Percentiles rank a stretch among this genome's conserved stretches.
Conservation (phyloP, 1,284 basidiomycete species). For the Prillingera fragicola region DNA sequence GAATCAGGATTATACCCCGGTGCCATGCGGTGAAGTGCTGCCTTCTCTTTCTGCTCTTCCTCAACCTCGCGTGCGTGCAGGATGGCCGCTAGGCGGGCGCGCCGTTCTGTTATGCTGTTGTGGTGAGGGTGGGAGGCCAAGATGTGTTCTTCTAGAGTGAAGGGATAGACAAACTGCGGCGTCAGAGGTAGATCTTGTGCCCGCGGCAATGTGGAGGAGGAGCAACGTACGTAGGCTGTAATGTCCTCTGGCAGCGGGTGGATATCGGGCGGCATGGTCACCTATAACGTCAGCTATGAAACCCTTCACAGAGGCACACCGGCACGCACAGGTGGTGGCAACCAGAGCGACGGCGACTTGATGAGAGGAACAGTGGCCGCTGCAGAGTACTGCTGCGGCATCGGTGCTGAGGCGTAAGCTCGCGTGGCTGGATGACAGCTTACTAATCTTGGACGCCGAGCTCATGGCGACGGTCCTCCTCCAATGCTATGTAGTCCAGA, state of each 20-base stretch:
- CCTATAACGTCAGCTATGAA: constrained; percentile 50
- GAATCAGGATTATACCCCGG: constrained; percentile 46
- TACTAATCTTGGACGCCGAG: constrained; percentile 20
- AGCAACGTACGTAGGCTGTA: constrained; percentile 69
- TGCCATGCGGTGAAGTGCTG: constrained; percentile 38
- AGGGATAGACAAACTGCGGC: constrained; percentile 83
- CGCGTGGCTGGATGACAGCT: not conserved
- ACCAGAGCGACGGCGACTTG: constrained; percentile 81
- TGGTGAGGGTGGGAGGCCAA: constrained; percentile 64
- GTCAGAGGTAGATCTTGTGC: too few relatives aligned
- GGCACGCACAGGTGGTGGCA: constrained; percentile 64
- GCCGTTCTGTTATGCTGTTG: constrained; percentile 60
- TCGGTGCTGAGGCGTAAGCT: constrained; percentile 29
- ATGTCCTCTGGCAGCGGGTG: constrained; percentile 86
- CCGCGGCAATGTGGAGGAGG: too few relatives aligned
- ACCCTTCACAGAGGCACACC: too few relatives aligned
- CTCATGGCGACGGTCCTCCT: too few relatives aligned
- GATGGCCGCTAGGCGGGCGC: constrained; percentile 62
- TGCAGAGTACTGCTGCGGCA: constrained; percentile 62
- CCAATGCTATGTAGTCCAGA: too few relatives aligned
- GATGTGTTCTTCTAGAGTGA: constrained; percentile 79
- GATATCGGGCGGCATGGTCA: constrained; percentile 77
- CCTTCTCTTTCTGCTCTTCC: constrained; percentile 61
- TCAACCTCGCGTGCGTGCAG: constrained; percentile 67
- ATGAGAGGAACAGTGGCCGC: constrained; percentile 73